A percentile compares a stretch with the other conserved stretches of the same genome.
Evolutionary conservation across 805 yeast genomes (phyloP).

Genomic region (Wickerhamiella kazuoi): DNA sequence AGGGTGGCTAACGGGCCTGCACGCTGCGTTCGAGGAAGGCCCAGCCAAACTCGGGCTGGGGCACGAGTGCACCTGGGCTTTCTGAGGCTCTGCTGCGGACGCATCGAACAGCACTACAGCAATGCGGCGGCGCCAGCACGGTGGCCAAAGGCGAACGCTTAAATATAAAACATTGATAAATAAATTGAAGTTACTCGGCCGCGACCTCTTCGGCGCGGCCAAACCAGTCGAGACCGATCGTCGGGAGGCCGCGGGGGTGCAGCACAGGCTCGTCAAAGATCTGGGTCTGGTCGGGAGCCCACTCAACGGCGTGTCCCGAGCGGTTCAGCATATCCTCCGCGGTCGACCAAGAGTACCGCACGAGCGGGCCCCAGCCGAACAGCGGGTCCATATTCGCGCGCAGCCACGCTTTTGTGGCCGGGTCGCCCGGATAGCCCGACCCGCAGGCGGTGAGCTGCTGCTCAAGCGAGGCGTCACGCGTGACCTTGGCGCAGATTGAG

Average conservation of each 20-base stretch:
- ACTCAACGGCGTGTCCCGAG: slow-evolving; percentile 38
- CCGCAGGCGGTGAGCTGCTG: slow-evolving; percentile 37
- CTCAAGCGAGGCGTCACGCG: slow-evolving; percentile 53
- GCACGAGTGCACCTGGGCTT: too few species aligned
- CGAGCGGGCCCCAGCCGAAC: slow-evolving; percentile 70
- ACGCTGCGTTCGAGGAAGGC: too few species aligned
- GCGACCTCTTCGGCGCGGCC: not conserved
- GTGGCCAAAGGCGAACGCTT: too few species aligned
- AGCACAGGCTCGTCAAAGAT: not conserved
- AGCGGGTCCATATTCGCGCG: slow-evolving; percentile 42
- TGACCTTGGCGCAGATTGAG: slow-evolving; percentile 88
- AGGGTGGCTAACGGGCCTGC: not conserved
- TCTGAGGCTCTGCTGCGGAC: too few species aligned
- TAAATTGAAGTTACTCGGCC: not conserved
- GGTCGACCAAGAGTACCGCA: slow-evolving; percentile 90
- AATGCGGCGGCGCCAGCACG: too few species aligned
- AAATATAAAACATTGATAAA: too few species aligned
- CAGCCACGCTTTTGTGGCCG: slow-evolving; percentile 69
- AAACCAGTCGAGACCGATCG: not conserved
- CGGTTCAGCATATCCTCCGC: slow-evolving; percentile 52
- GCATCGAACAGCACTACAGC: too few species aligned
- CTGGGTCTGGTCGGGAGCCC: slow-evolving; percentile 31
- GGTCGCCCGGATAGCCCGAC: slow-evolving; percentile 91
- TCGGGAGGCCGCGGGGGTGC: not conserved
- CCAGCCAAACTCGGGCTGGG: too few species aligned